phyloP scores from a whole-genome alignment of 345 rosid genomes.

The Citrus medica region DNA sequence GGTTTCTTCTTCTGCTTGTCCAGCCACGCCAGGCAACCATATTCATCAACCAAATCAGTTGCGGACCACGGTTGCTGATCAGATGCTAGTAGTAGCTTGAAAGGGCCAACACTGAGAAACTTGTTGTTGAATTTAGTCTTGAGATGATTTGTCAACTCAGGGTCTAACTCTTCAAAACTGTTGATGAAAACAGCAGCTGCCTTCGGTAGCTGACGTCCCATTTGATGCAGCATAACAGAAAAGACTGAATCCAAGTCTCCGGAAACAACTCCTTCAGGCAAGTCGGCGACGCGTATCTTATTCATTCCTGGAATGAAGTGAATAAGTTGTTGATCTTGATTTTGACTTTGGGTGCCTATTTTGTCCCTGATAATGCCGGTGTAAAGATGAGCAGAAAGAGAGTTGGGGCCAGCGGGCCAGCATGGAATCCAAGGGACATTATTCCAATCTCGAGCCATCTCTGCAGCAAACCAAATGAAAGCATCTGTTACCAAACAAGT shows the following conservation, averaged over 20 bases:
- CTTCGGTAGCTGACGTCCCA: slow-evolving; percentile 30
- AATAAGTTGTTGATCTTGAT: neutral
- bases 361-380: slow-evolving; percentile 13
- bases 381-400: slow-evolving; percentile 22
- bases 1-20: slow-evolving; percentile 16
- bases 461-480: slow-evolving; percentile 22
- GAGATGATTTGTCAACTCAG: slow-evolving; percentile 21
- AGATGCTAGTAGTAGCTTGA: neutral
- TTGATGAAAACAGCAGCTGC: slow-evolving; percentile 40
- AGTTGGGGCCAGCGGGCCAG: slow-evolving; percentile 15
- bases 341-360: slow-evolving; percentile 4
- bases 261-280: slow-evolving; percentile 14
- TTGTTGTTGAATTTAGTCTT: slow-evolving; percentile 26
- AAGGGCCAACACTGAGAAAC: slow-evolving; percentile 36
- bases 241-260: slow-evolving; percentile 23
- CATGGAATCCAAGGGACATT: slow-evolving; percentile 21
- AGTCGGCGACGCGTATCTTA: neutral
- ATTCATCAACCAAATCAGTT: slow-evolving; percentile 1
- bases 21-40: slow-evolving; percentile 35
- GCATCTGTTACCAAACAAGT: slow-evolving; percentile 40
- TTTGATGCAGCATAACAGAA: slow-evolving; percentile 10
- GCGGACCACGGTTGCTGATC: no score
- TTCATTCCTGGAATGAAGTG: slow-evolving; percentile 10
- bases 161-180: slow-evolving; percentile 42
- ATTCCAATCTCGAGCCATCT: slow-evolving; percentile 21